These are phyloP conservation scores for Capsicum pubescens DNA, from an alignment of 257 asterid genomes.

Conservation along the genomic window DNA sequence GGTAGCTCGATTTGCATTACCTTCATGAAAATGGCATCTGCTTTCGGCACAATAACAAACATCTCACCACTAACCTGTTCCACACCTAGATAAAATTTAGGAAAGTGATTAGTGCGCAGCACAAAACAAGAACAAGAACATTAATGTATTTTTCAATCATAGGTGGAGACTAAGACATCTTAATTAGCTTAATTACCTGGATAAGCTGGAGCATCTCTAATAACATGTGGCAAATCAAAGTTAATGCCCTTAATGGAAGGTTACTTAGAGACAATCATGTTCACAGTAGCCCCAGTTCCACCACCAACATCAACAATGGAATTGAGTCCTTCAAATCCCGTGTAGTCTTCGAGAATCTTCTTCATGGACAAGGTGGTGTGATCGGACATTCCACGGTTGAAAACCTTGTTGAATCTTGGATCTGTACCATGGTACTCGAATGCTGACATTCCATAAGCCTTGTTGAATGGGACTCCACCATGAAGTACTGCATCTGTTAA, in stretches of 20 bases:
- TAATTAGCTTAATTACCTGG: constrained; percentile 46
- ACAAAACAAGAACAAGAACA: neutral
- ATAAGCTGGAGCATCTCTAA: constrained; percentile 67
- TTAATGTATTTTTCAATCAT: neutral
- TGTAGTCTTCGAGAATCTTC: constrained; percentile 66
- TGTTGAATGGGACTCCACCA: constrained; percentile 87
- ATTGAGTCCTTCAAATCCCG: constrained; percentile 67
- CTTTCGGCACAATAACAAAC: constrained; percentile 80
- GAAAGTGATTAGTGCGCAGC: neutral
- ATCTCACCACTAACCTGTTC: constrained; percentile 95
- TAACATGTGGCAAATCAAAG: constrained; percentile 85
- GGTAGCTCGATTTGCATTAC: constrained; percentile 33
- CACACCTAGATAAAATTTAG: constrained; percentile 48
- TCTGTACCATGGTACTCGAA: constrained; percentile 84
- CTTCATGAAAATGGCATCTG: constrained; percentile 95
- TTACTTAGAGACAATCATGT: constrained; percentile 65
- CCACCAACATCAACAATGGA: constrained; percentile 96
- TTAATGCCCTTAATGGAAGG: constrained; percentile 72
- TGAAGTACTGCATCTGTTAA: constrained; percentile 85
- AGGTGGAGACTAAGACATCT: neutral
- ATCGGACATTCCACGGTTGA: constrained; percentile 81
- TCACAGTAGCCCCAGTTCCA: constrained; percentile 77
- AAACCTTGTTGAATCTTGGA: constrained; percentile 77
- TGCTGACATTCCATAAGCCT: constrained; percentile 82
- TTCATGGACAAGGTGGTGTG: constrained; percentile 76